Evolutionary conservation across 345 rosid genomes (phyloP).

Genomic region (Aegle marmelos): DNA sequence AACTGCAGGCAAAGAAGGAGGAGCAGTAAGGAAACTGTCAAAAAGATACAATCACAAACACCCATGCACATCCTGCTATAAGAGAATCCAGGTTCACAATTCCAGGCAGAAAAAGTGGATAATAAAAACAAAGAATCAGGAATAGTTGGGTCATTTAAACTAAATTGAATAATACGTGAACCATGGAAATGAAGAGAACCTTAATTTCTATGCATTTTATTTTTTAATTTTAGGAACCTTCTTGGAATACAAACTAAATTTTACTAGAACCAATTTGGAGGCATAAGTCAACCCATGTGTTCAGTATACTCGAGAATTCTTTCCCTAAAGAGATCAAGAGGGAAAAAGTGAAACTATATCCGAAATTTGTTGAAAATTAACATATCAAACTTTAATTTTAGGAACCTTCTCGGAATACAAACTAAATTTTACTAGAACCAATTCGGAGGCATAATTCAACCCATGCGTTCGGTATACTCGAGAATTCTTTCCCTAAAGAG

Average conservation of each 20-base stretch:
- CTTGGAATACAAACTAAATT: neutral
- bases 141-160: neutral
- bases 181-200: neutral
- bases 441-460: neutral
- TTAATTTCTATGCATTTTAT: neutral
- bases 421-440: neutral
- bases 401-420: neutral
- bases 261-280: neutral
- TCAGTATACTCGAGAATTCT: neutral
- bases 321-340: neutral
- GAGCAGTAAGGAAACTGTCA: conserved; percentile 9
- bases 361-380: neutral
- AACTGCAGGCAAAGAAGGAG: conserved; percentile 59
- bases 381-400: neutral
- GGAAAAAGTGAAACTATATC: neutral
- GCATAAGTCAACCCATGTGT: neutral
- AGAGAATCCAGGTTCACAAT: neutral
- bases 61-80: neutral
- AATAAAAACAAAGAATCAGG: neutral
- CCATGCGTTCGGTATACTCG: neutral
- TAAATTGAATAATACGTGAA: neutral
- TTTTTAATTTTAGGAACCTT: neutral
- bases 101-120: neutral
- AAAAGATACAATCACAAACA: neutral
- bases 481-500: neutral